Conservation (phyloP, 805 yeast genomes). For the Kuraishia floccosa region DNA sequence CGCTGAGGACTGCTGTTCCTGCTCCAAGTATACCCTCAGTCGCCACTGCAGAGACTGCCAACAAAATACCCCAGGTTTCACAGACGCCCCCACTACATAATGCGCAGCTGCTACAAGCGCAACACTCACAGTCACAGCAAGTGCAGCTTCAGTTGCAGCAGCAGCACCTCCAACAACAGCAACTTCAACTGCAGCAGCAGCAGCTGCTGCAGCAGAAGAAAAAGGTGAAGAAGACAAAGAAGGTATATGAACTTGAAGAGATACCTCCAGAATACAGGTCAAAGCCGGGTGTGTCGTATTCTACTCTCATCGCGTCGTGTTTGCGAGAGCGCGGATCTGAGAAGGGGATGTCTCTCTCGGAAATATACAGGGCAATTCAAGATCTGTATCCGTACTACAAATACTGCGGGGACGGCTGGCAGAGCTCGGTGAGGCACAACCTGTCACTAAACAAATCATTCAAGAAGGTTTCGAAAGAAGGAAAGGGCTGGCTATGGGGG, state of each 20-base stretch:
- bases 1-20: not conserved
- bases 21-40: no score
- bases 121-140: no score
- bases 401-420: slow-evolving; percentile 98
- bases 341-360: slow-evolving; percentile 72
- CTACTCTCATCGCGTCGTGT: slow-evolving; percentile 72
- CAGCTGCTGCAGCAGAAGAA: slow-evolving; percentile 34
- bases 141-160: slow-evolving; percentile 8
- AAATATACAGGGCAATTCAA: slow-evolving; percentile 78
- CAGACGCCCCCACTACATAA: no score
- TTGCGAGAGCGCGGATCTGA: slow-evolving; percentile 54
- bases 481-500: slow-evolving; percentile 95
- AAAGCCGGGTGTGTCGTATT: slow-evolving; percentile 77
- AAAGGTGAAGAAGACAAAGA: slow-evolving; percentile 43
- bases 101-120: no score
- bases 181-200: slow-evolving; percentile 5
- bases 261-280: slow-evolving; percentile 80
- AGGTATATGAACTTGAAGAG: slow-evolving; percentile 66
- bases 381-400: slow-evolving; percentile 84
- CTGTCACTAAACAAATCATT: slow-evolving; percentile 80
- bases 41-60: not conserved
- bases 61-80: slow-evolving; percentile 5
- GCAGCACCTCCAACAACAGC: slow-evolving; percentile 1
- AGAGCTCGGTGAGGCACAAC: slow-evolving; percentile 85
- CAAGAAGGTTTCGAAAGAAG: slow-evolving; percentile 69